These are phyloP conservation scores for Sclerotinia borealis DNA, from an alignment of 2,329 filamentous ascomycete species.

Conservation along the genomic window DNA sequence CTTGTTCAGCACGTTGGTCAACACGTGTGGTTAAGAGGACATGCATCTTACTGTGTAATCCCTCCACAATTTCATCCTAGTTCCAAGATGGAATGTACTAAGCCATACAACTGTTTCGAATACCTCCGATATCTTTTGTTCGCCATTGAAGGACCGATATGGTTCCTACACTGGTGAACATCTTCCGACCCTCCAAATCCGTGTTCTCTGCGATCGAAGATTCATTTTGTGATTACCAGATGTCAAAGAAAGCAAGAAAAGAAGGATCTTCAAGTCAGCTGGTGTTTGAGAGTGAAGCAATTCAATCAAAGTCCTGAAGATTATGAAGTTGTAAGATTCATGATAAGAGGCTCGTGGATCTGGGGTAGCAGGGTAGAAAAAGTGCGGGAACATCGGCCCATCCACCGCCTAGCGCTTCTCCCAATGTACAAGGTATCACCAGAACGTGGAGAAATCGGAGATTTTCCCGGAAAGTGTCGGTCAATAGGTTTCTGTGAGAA, in stretches of 20 bases:
- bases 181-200: background rate
- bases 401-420: slow-evolving; percentile 6
- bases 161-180: slow-evolving; percentile 6
- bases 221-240: background rate
- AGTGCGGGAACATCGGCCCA: slow-evolving; percentile 12
- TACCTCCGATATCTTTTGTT: background rate
- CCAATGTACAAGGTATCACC: slow-evolving; percentile 3
- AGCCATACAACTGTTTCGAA: background rate
- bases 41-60: slow-evolving; percentile 1
- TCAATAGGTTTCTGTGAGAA: background rate
- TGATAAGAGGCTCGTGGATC: slow-evolving; percentile 10
- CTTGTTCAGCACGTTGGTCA: slow-evolving; percentile 1
- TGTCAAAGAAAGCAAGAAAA: background rate
- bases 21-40: background rate
- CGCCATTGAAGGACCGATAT: slow-evolving; percentile 14
- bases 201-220: background rate
- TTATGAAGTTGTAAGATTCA: background rate
- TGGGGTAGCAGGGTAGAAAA: slow-evolving; percentile 8
- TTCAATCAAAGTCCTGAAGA: background rate
- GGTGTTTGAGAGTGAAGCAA: background rate
- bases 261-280: slow-evolving; percentile 13
- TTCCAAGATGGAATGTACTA: slow-evolving; percentile 7
- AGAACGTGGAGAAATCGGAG: slow-evolving; percentile 7
- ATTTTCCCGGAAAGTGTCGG: background rate
- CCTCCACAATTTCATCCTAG: background rate